Conservation (phyloP, 176 grass and related monocot species). For the Pharus latifolius region DNA sequence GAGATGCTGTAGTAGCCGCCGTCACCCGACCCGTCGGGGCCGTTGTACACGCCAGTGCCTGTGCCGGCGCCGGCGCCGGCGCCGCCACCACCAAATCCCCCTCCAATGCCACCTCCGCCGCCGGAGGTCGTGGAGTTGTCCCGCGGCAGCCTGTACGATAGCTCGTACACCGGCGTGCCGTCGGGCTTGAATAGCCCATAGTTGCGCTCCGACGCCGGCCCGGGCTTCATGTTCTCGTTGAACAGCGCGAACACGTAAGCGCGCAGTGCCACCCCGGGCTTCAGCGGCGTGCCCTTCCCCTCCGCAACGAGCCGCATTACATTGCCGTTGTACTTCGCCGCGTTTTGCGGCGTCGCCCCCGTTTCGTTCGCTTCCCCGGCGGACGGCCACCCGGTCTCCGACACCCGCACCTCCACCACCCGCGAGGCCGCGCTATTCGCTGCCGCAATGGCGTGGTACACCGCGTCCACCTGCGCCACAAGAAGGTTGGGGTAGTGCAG, state of each 20-base stretch:
- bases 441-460: constrained; percentile 67
- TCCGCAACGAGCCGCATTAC: constrained; percentile 52
- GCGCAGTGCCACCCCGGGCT: constrained; percentile 35
- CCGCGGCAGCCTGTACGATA: constrained; percentile 28
- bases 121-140: constrained; percentile 21
- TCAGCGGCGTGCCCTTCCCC: constrained; percentile 60
- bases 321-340: constrained; percentile 70
- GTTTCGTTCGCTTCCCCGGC: constrained; percentile 37
- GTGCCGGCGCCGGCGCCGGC: too few relatives aligned
- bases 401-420: constrained; percentile 53
- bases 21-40: background rate
- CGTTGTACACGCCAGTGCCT: background rate
- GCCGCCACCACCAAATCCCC: background rate
- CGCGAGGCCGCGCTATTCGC: constrained; percentile 29
- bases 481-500: constrained; percentile 62
- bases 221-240: constrained; percentile 68
- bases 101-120: constrained; percentile 1
- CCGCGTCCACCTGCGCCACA: constrained; percentile 61
- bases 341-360: constrained; percentile 46
- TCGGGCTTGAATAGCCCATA: constrained; percentile 70
- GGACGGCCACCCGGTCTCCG: constrained; percentile 76
- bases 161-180: constrained; percentile 49
- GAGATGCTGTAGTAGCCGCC: constrained; percentile 24
- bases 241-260: constrained; percentile 78
- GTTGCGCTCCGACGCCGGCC: constrained; percentile 54